A percentile compares a stretch with the other conserved stretches of the same genome.
These are phyloP conservation scores for Coniochaeta pulveracea DNA, from an alignment of 2,329 filamentous ascomycete species.

Conservation along the genomic window DNA sequence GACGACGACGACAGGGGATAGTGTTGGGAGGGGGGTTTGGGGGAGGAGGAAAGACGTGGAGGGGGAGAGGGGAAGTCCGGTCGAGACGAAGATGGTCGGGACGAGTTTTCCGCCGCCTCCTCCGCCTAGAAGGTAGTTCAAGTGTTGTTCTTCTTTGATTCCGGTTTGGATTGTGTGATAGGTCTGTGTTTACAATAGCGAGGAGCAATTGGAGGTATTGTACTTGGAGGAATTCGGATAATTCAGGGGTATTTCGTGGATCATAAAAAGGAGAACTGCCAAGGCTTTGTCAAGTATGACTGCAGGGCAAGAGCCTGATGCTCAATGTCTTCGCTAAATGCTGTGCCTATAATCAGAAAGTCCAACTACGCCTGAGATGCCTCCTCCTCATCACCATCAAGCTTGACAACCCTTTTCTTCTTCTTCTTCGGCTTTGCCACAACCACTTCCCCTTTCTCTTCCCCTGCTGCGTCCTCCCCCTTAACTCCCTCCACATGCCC, in stretches of 20 bases:
- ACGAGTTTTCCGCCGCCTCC: constrained; percentile 28
- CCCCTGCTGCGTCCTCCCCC: neutral
- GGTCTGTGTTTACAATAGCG: too few relatives aligned
- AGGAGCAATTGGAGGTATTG: too few relatives aligned
- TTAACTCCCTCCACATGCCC: constrained; percentile 3
- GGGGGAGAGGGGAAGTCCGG: constrained; percentile 18
- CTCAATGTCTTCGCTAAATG: too few relatives aligned
- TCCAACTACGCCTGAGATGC: neutral
- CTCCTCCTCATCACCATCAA: constrained; percentile 11
- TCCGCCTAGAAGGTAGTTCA: constrained; percentile 12
- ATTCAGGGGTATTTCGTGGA: too few relatives aligned
- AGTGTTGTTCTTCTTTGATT: constrained; percentile 1
- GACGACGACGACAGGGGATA: constrained; percentile 6
- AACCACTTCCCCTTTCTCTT: constrained; percentile 9
- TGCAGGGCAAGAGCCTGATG: too few relatives aligned
- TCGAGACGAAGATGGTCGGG: constrained; percentile 23
- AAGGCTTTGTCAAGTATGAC: too few relatives aligned
- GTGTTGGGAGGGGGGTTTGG: neutral
- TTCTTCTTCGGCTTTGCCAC: constrained; percentile 10
- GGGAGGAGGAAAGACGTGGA: constrained; percentile 4
- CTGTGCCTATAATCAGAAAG: too few relatives aligned
- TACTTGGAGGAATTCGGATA: too few relatives aligned
- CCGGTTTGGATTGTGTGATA: constrained; percentile 3
- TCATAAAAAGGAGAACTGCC: too few relatives aligned
- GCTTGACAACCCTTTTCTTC: constrained; percentile 13